These are phyloP conservation scores for Colletotrichum sp. DNA, from an alignment of 2,329 filamentous ascomycete genomes.

Conservation along the genomic window DNA sequence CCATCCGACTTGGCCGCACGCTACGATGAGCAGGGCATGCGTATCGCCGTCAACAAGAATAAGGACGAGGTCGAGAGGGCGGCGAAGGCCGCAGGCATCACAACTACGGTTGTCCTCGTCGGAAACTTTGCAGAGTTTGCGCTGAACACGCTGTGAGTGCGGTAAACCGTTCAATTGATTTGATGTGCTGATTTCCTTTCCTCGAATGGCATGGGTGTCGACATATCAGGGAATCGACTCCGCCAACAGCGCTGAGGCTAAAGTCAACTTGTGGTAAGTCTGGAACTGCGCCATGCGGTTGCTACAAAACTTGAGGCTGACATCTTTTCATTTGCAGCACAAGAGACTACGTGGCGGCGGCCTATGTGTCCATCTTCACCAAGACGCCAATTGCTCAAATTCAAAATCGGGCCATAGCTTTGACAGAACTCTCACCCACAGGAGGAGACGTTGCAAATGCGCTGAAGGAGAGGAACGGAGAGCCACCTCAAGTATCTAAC, in stretches of 20 bases:
- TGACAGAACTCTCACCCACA: slow-evolving; percentile 28
- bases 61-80: slow-evolving; percentile 29
- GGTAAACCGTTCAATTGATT: too few relatives aligned
- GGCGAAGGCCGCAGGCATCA: slow-evolving; percentile 26
- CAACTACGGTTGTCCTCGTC: slow-evolving; percentile 24
- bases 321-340: slow-evolving; percentile 13
- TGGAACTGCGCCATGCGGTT: fast-evolving
- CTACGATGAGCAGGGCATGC: slow-evolving; percentile 27
- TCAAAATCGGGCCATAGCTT: slow-evolving; percentile 23
- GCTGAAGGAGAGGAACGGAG: slow-evolving; percentile 25
- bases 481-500: slow-evolving; percentile 10
- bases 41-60: slow-evolving; percentile 22
- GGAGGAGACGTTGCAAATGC: slow-evolving; percentile 26
- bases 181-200: neutral
- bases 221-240: neutral
- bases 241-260: neutral
- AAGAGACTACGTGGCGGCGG: slow-evolving; percentile 30
- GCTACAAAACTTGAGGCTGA: fast-evolving
- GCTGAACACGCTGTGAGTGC: slow-evolving; percentile 15
- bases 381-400: slow-evolving; percentile 25
- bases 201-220: neutral
- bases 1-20: slow-evolving; percentile 30
- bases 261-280: neutral
- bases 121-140: slow-evolving; percentile 31
- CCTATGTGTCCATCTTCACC: slow-evolving; percentile 32